A percentile compares a stretch with the other conserved stretches of the same genome.
Evolutionary conservation across 768 basidiomycete species (phyloP).

Genomic region (Phlebiopsis gigantea): DNA sequence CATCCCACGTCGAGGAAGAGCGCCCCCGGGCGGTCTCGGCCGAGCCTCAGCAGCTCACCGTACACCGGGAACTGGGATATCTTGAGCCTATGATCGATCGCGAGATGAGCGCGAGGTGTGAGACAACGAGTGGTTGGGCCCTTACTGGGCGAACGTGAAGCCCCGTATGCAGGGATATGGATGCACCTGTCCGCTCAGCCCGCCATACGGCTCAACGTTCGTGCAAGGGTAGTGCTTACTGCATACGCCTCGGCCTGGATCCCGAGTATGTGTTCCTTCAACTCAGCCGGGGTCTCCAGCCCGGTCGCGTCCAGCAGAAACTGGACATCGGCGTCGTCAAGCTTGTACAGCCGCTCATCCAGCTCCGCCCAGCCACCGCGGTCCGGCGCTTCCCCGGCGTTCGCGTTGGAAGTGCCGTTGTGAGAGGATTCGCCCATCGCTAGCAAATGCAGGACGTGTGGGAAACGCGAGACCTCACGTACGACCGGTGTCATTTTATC

Average conservation of each 20-base stretch:
- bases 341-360: slow-evolving; percentile 13
- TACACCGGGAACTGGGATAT: slow-evolving; percentile 24
- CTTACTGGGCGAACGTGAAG: slow-evolving; percentile 22
- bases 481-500: too few relatives aligned
- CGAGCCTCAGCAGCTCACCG: slow-evolving; percentile 29
- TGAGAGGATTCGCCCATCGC: too few relatives aligned
- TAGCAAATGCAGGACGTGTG: too few relatives aligned
- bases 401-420: too few relatives aligned
- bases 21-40: slow-evolving; percentile 28
- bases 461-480: too few relatives aligned
- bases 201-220: background rate
- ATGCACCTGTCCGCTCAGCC: slow-evolving; percentile 18
- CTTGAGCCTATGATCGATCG: slow-evolving; percentile 16
- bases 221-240: slow-evolving; percentile 12
- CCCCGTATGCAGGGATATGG: slow-evolving; percentile 29
- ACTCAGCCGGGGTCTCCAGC: slow-evolving; percentile 23
- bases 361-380: background rate
- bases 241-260: slow-evolving; percentile 26
- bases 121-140: background rate
- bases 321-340: slow-evolving; percentile 7
- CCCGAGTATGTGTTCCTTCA: slow-evolving; percentile 25
- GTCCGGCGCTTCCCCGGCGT: too few relatives aligned
- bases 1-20: slow-evolving; percentile 44
- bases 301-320: slow-evolving; percentile 22
- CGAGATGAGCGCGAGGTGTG: background rate